Evolutionary conservation across 2,329 filamentous ascomycete genomes (phyloP).

Genomic region (Amauroascus verrucosus): DNA sequence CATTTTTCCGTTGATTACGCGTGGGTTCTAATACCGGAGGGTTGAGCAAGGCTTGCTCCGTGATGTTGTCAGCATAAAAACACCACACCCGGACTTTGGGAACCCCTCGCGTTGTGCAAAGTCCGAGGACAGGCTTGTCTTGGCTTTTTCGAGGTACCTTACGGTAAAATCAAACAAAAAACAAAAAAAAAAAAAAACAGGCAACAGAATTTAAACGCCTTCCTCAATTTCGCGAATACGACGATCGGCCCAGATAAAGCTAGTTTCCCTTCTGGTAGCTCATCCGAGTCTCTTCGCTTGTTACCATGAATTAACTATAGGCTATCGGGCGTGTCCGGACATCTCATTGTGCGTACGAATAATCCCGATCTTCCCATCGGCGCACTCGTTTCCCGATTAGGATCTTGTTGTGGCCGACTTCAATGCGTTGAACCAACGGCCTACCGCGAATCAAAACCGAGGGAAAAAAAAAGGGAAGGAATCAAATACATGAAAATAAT

Average conservation of each 20-base stretch:
- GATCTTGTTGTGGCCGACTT: neutral
- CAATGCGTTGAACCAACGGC: neutral
- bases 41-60: neutral
- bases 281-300: neutral
- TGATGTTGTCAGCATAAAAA: neutral
- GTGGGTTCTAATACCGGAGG: conserved; percentile 3
- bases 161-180: neutral
- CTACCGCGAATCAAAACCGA: neutral
- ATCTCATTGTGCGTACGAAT: neutral
- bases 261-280: neutral
- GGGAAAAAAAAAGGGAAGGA: neutral
- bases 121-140: neutral
- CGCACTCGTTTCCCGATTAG: neutral
- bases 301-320: neutral
- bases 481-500: neutral
- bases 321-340: neutral
- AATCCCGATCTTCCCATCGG: neutral
- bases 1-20: neutral
- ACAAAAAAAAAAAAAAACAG: neutral
- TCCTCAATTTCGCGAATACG: conserved; percentile 1
- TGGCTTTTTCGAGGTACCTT: neutral
- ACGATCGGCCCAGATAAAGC: neutral
- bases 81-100: neutral
- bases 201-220: neutral
- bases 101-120: neutral